Percentiles rank a stretch among this genome's conserved stretches.
phyloP scores from a whole-genome alignment of 768 basidiomycete species.

The Neoboletus magnificus region DNA sequence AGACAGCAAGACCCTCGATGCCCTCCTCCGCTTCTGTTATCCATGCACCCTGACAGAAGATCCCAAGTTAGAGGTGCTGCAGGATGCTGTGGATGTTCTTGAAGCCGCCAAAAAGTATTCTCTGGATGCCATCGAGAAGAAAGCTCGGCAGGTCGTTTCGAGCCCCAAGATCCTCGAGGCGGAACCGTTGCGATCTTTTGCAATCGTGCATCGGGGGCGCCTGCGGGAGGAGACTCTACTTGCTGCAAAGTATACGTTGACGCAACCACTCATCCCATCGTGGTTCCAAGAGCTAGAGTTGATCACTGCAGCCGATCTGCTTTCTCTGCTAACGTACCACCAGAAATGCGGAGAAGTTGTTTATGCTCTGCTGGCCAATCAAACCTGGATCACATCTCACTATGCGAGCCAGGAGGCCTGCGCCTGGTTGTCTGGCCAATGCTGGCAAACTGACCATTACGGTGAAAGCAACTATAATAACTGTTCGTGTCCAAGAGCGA shows the following conservation, averaged over 20 bases:
- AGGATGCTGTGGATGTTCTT: neutral
- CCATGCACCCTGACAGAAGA: neutral
- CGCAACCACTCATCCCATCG: neutral
- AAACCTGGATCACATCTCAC: neutral
- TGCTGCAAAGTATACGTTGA: neutral
- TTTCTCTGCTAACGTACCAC: neutral
- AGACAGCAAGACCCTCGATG: neutral
- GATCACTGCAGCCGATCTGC: neutral
- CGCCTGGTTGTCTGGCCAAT: neutral
- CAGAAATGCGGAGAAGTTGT: neutral
- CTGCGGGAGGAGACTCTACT: neutral
- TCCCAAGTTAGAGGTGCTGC: neutral
- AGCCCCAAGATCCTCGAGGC: neutral
- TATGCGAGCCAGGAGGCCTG: neutral
- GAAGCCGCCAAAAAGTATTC: neutral
- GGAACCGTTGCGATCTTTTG: neutral
- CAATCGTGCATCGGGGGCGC: neutral
- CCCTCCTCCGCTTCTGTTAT: neutral
- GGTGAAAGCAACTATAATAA: neutral
- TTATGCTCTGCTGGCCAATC: neutral
- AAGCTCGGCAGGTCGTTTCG: neutral
- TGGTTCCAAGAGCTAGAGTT: neutral
- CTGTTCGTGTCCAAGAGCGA: neutral
- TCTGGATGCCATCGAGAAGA: neutral
- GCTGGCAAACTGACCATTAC: fast-evolving